Base-by-base conservation (phyloP, 192 early-diverging fungal species). In the Coemansia sp. region DNA sequence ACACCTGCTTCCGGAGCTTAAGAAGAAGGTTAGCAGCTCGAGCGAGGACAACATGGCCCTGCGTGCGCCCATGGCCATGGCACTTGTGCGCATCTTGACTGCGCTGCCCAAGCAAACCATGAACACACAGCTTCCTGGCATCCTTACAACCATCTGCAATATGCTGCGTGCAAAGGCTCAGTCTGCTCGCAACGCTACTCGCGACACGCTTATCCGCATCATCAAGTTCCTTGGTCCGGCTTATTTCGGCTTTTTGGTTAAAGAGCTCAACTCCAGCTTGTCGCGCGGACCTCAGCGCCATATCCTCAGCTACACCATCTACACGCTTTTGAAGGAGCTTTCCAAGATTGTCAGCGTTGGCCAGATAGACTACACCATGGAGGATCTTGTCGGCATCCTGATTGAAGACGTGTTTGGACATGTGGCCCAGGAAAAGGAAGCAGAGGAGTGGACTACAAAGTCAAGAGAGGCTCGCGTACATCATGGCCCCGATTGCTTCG, bases 351-450 rank as follows among this genome's bases (percentile, higher is more conserved):
- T 89, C 18, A 67, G 83, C 18, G 85, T 90, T 2, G 93, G 93
- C 32, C 86, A 88, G 4, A 72, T 98, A 28, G 95, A 99, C 75
- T 86, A 89, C 58, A 93, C 93, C 53, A 70, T 96, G 14, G 86
- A 86, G 43, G 81, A 82, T 15, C 75, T 98, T 38, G 85, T 92
- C 3, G 73, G 86, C 33, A 87, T 99, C 22, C 75, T 95, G 17
- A 75, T 93, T 6, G 88, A 92, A 69, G 98, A 99, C 72, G 88
- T 99, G 36, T 99, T 99, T 88, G 98, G 98, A 3, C 85, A 90
- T 37, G 81, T 90, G 32, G 95, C 91, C 34, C 85, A 90, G 67
- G 98, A 99, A 68, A 92, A 96, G 70, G 94, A 98, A 63, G 87
- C 91, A 0, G 88, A 92, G 67, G 98, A 95, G 65, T 91, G 96